phyloP scores from a whole-genome alignment of 495 filamentous ascomycete genomes.

The Aspergillus hancockii region DNA sequence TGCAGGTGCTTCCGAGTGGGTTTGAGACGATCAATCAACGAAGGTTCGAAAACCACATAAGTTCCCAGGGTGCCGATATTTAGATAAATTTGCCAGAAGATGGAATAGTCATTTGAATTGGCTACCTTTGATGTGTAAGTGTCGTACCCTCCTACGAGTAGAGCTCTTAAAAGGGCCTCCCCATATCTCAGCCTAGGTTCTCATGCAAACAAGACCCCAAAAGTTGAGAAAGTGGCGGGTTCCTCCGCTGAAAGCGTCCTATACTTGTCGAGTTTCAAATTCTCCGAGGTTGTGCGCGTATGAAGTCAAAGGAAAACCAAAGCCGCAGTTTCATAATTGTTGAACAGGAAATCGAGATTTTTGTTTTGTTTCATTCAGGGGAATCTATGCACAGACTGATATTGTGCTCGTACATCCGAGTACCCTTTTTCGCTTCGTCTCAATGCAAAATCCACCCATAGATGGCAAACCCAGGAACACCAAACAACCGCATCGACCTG shows the following conservation, averaged over 20 bases:
- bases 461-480: constrained; percentile 48
- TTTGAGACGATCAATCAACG: neutral
- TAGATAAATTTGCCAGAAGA: neutral
- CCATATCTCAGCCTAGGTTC: neutral
- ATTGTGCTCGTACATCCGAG: constrained; percentile 44
- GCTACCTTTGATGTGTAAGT: neutral
- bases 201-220: neutral
- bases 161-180: neutral
- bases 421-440: constrained; percentile 46
- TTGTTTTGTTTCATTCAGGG: constrained; percentile 54
- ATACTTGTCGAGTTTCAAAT: neutral
- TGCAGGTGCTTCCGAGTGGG: neutral
- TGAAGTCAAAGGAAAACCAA: neutral
- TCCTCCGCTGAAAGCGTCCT: neutral
- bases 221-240: neutral
- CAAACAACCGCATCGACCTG: constrained; percentile 45
- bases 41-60: no score
- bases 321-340: neutral
- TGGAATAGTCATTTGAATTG: neutral
- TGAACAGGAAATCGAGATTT: constrained; percentile 42
- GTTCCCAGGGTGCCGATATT: neutral
- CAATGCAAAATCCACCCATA: constrained; percentile 42
- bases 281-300: neutral
- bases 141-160: neutral
- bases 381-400: constrained; percentile 53